A percentile compares a stretch with the other conserved stretches of the same genome.
Evolutionary conservation across 2,329 filamentous ascomycete species (phyloP).

Genomic region (Tolypocladium cylindrosporum): DNA sequence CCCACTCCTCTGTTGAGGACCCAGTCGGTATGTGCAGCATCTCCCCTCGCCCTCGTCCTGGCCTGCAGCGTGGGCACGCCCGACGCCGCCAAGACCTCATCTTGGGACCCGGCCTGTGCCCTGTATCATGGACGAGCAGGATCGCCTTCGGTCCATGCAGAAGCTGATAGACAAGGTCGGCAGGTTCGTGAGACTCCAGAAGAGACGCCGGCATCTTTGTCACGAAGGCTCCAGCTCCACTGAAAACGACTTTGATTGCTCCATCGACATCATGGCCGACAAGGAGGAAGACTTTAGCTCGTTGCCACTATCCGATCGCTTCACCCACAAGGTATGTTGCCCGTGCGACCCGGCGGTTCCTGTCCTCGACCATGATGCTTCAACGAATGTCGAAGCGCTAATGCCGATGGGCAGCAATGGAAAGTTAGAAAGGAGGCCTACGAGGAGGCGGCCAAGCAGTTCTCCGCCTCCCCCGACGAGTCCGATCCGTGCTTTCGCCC

Average conservation of each 20-base stretch:
- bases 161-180: slow-evolving; percentile 22
- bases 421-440: slow-evolving; percentile 94
- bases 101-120: background rate
- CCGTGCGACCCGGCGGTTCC: background rate
- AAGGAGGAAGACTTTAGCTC: slow-evolving; percentile 74
- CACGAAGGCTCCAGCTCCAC: slow-evolving; percentile 8
- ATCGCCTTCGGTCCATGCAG: slow-evolving; percentile 7
- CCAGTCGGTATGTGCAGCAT: background rate
- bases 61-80: background rate
- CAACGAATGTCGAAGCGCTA: background rate
- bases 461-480: slow-evolving; percentile 77
- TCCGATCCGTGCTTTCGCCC: slow-evolving; percentile 76
- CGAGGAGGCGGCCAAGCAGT: slow-evolving; percentile 82
- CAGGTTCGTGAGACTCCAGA: slow-evolving; percentile 9
- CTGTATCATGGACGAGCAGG: background rate
- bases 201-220: slow-evolving; percentile 1
- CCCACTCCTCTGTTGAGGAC: background rate
- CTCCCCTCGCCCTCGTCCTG: background rate
- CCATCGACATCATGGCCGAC: slow-evolving; percentile 56
- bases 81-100: background rate
- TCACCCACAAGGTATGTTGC: slow-evolving; percentile 62
- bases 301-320: slow-evolving; percentile 69
- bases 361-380: background rate
- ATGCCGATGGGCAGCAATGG: slow-evolving; percentile 54
- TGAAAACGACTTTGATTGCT: slow-evolving; percentile 7